phyloP scores from a whole-genome alignment of 495 filamentous ascomycete genomes.

The Penicillium verhagenii region DNA sequence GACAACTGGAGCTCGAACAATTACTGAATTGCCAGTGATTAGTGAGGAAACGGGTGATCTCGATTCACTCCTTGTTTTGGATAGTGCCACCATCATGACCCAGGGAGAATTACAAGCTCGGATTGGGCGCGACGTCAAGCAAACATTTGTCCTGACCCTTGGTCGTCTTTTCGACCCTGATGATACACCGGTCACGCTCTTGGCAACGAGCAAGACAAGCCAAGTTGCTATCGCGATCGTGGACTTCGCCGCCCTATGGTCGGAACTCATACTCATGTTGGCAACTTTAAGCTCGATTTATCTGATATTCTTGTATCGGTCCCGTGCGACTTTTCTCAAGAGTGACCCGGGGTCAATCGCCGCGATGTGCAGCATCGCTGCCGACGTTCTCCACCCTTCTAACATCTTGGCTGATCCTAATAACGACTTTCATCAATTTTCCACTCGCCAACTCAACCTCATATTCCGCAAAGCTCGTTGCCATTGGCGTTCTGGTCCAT shows the following conservation, averaged over 20 bases:
- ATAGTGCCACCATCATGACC: slow-evolving; percentile 35
- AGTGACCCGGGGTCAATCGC: slow-evolving; percentile 42
- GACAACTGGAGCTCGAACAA: slow-evolving; percentile 27
- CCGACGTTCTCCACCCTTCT: slow-evolving; percentile 33
- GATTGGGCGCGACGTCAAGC: slow-evolving; percentile 32
- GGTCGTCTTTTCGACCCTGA: slow-evolving; percentile 39
- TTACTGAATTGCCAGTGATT: slow-evolving; percentile 39
- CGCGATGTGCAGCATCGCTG: slow-evolving; percentile 43
- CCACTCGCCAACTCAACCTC: slow-evolving; percentile 36
- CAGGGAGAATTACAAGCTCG: slow-evolving; percentile 30
- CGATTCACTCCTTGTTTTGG: slow-evolving; percentile 33
- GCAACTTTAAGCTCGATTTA: slow-evolving; percentile 25
- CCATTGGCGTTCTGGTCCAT: slow-evolving; percentile 32
- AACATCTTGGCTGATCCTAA: slow-evolving; percentile 34
- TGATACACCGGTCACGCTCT: slow-evolving; percentile 18
- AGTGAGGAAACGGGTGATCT: slow-evolving; percentile 37
- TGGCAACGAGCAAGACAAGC: slow-evolving; percentile 22
- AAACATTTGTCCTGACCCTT: slow-evolving; percentile 38
- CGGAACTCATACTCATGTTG: slow-evolving; percentile 33
- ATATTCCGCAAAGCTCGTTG: slow-evolving; percentile 34
- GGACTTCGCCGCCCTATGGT: slow-evolving; percentile 29
- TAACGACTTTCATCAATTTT: slow-evolving; percentile 38
- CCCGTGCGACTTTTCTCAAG: slow-evolving; percentile 35
- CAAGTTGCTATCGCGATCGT: slow-evolving; percentile 38
- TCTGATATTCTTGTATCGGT: slow-evolving; percentile 32